These are phyloP conservation scores for Cyberlindnera japonica DNA, from an alignment of 805 yeast species.

Conservation along the genomic window DNA sequence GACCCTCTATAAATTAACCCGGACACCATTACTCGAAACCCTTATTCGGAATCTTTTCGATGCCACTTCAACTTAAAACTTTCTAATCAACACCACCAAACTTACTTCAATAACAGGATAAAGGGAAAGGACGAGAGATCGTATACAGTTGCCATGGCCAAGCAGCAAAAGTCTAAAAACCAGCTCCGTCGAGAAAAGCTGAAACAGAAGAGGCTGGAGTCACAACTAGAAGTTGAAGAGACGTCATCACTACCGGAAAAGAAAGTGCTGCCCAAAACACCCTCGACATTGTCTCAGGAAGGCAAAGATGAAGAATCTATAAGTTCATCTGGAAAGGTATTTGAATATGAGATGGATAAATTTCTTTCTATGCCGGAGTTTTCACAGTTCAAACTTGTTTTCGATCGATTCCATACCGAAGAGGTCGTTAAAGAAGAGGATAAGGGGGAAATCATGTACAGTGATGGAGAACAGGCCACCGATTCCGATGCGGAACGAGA, in stretches of 20 bases:
- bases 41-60: no score
- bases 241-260: no score
- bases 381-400: constrained; percentile 32
- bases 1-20: no score
- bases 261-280: neutral
- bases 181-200: constrained; percentile 32
- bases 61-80: no score
- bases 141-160: no score
- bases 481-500: constrained; percentile 17
- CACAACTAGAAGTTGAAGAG: neutral
- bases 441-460: constrained; percentile 31
- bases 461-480: constrained; percentile 25
- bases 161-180: constrained; percentile 32
- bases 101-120: no score
- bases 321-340: constrained; percentile 2
- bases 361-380: constrained; percentile 30
- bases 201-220: constrained; percentile 22
- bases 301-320: neutral
- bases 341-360: constrained; percentile 25
- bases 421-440: constrained; percentile 15
- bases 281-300: neutral
- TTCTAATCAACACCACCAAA: no score
- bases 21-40: no score
- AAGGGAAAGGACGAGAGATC: no score
- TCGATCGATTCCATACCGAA: constrained; percentile 33